Conservation (phyloP, 2,329 filamentous ascomycete genomes). For the Trichophyton mentagrophytes region DNA sequence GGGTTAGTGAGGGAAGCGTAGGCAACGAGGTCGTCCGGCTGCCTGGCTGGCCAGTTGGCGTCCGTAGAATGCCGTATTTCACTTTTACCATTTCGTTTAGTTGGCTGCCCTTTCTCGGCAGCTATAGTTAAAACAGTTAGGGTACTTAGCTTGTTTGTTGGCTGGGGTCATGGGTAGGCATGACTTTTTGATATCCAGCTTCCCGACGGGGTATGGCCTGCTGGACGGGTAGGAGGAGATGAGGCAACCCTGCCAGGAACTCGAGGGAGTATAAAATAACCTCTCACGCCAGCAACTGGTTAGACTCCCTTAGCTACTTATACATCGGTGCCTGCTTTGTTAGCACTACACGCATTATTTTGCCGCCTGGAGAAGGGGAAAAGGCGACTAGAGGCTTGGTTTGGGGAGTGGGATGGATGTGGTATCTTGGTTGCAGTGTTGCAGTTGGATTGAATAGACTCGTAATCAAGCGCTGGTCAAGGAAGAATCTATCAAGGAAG, state of each 20-base stretch:
- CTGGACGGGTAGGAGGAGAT: neutral
- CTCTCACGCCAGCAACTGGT: no score
- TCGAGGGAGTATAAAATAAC: neutral
- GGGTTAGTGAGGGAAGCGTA: no score
- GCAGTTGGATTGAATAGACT: no score
- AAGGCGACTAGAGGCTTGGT: neutral
- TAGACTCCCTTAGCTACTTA: no score
- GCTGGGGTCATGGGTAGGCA: no score
- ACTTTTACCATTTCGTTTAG: neutral
- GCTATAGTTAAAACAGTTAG: no score
- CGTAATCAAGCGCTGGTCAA: no score
- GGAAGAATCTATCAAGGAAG: neutral
- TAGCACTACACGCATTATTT: neutral
- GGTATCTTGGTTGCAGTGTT: no score
- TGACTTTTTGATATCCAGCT: neutral
- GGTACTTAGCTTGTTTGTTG: no score
- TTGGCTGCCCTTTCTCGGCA: neutral
- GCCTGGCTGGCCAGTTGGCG: neutral
- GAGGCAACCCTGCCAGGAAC: neutral
- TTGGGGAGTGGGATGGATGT: no score
- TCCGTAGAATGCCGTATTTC: neutral
- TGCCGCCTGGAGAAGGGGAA: neutral
- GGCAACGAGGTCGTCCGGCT: no score
- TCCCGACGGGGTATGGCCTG: neutral
- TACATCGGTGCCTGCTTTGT: no score